Base-by-base conservation (phyloP, 2,329 filamentous ascomycete species). In the Raffaelea arxii region DNA sequence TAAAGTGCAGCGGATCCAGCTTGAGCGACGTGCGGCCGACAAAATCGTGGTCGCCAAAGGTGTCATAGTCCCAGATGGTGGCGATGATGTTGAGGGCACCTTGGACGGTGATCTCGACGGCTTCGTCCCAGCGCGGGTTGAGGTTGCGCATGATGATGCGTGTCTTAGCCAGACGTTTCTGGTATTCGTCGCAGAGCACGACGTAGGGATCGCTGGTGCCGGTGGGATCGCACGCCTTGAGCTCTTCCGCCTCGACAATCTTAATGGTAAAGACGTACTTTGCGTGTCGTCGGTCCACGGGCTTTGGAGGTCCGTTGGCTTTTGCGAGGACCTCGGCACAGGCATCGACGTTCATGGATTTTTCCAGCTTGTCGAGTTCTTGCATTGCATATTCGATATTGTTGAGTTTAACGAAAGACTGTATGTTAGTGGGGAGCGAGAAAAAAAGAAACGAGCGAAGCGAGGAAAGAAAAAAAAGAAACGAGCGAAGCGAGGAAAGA, bases 261-360 rank as follows among this genome's bases (percentile, higher is more conserved):
- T 98, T 98, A 66, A 98, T 90, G 1, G 92, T 97, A 65, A 98
- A 98, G 46, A 96, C 90, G 61, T 94, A 97, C 61, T 94, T 96
- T 52, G 80, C 85, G 37, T 83, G 79, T 56, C 80, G 84, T 56
- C 80, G 80, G 47, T 67, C 60, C 51, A 73, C 69, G 47, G 77
- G 72, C 58, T 80, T 80, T 45, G 78, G 72, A 1, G 86, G 82
- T 9, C 86, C 86, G 23, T 86, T 79, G 51, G 84, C 73, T 56
- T 77, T 81, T 41, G 82, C 80, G 43, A 98, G 78, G 16, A 94
- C 79, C 44, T 85, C 82, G 3, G 90, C 90, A 58, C 89, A 96
- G 11, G 77, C 84, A 61, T 98, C 92, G 12, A 94, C 89, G 56
- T 96, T 90, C 71, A 97, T 87, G 49, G 83, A 80, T 59, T 78